phyloP scores from a whole-genome alignment of 2,329 filamentous ascomycete species.

The Arthrinium puccinioides region DNA sequence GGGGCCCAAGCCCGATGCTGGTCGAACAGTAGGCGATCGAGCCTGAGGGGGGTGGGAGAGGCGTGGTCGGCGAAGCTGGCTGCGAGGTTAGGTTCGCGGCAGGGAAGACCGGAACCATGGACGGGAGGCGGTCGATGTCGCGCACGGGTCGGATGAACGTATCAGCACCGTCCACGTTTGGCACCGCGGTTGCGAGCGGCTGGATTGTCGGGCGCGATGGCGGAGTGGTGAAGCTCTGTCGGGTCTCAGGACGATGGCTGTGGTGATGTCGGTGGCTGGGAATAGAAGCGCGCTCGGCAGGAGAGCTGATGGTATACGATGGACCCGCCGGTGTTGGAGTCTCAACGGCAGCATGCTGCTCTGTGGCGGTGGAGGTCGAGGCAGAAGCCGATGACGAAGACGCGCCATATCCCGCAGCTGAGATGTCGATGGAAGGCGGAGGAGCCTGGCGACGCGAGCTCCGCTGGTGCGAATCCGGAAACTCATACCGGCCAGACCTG shows the following conservation, averaged over 20 bases:
- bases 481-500: conserved; percentile 44
- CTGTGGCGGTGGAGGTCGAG: conserved; percentile 31
- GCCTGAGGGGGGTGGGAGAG: conserved; percentile 62
- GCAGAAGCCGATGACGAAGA: conserved; percentile 31
- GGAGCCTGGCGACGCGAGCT: conserved; percentile 69
- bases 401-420: conserved; percentile 37
- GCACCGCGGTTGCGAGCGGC: conserved; percentile 59
- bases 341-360: conserved; percentile 30
- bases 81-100: conserved; percentile 67
- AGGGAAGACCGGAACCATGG: conserved; percentile 62
- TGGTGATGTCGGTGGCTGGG: conserved; percentile 38
- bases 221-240: conserved; percentile 40
- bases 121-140: conserved; percentile 75
- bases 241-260: conserved; percentile 41
- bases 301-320: conserved; percentile 60
- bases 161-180: conserved; percentile 62
- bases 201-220: conserved; percentile 51
- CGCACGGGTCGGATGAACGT: conserved; percentile 74
- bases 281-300: conserved; percentile 59
- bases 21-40: conserved; percentile 47
- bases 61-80: conserved; percentile 84
- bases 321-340: conserved; percentile 54
- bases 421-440: conserved; percentile 76
- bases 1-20: conserved; percentile 44
- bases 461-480: conserved; percentile 55